These are phyloP conservation scores for Xylaria curta DNA, from an alignment of 495 filamentous ascomycete species.

Conservation along the genomic window DNA sequence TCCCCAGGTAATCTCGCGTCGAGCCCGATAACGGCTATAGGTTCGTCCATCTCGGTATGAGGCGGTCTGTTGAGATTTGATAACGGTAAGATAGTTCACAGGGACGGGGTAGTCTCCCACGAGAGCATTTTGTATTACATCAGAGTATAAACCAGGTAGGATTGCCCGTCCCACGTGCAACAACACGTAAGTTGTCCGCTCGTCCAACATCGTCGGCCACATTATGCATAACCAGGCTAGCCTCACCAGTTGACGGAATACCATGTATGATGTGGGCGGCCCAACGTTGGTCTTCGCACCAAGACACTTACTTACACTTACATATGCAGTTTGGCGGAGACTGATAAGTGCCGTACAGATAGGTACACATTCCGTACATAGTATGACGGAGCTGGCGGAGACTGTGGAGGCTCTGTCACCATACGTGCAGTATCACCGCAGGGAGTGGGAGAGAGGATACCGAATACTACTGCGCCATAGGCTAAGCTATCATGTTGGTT, in stretches of 20 bases:
- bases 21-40: conserved; percentile 54
- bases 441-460: neutral
- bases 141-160: neutral
- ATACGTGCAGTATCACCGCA: neutral
- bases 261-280: conserved; percentile 6
- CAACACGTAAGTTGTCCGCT: neutral
- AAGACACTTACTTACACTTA: neutral
- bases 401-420: conserved; percentile 10
- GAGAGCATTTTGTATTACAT: conserved; percentile 2
- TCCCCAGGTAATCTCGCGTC: conserved; percentile 49
- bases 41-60: conserved; percentile 23
- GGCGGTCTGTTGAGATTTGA: neutral
- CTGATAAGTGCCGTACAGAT: neutral
- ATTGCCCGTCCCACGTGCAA: neutral
- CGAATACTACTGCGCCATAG: neutral
- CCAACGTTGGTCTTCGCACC: conserved; percentile 2
- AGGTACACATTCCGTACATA: conserved; percentile 22
- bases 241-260: neutral
- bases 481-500: neutral
- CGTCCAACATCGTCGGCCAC: neutral
- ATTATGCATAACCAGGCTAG: conserved; percentile 11
- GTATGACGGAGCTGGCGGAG: neutral
- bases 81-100: neutral
- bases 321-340: conserved; percentile 9
- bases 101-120: neutral